phyloP scores from a whole-genome alignment of 257 asterid genomes.

The Capsicum chinense region DNA sequence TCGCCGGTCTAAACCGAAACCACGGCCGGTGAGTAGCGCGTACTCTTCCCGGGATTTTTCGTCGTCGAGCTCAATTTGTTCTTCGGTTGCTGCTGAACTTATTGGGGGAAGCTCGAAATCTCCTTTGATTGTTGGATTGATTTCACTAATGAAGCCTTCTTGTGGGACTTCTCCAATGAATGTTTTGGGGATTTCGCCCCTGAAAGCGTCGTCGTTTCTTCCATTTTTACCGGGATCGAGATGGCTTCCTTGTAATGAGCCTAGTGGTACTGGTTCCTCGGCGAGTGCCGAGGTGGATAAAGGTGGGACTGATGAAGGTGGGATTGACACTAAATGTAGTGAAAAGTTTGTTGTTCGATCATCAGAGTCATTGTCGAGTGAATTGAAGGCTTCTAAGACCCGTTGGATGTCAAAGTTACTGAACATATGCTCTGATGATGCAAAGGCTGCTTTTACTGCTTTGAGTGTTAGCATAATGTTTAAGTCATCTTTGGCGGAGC shows the following conservation, averaged over 20 bases:
- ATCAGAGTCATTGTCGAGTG: slow-evolving; percentile 47
- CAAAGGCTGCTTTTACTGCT: slow-evolving; percentile 91
- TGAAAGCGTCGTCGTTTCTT: slow-evolving; percentile 54
- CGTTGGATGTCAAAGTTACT: slow-evolving; percentile 71
- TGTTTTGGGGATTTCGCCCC: slow-evolving; percentile 63
- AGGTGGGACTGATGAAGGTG: slow-evolving; percentile 69
- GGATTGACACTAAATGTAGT: slow-evolving; percentile 35
- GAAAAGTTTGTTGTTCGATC: slow-evolving; percentile 39
- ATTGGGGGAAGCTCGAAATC: slow-evolving; percentile 50
- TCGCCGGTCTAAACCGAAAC: slow-evolving; percentile 39
- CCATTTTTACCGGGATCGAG: slow-evolving; percentile 65
- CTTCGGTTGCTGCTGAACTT: slow-evolving; percentile 54
- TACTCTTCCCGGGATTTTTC: slow-evolving; percentile 20
- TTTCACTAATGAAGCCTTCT: slow-evolving; percentile 63
- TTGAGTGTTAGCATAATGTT: slow-evolving; percentile 74
- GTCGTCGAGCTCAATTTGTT: slow-evolving; percentile 45
- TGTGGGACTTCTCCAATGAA: slow-evolving; percentile 40
- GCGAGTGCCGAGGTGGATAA: slow-evolving; percentile 56
- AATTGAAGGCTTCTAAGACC: slow-evolving; percentile 37
- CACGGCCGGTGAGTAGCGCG: slow-evolving; percentile 20
- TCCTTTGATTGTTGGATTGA: slow-evolving; percentile 58
- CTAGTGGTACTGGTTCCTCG: slow-evolving; percentile 28
- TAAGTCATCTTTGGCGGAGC: slow-evolving; percentile 89
- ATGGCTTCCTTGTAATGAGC: slow-evolving; percentile 82
- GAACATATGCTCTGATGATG: slow-evolving; percentile 74